Percentiles rank a stretch among this genome's conserved stretches.
These are phyloP conservation scores for Tricholoma sp. DNA, from an alignment of 768 basidiomycete species.

Conservation along the genomic window DNA sequence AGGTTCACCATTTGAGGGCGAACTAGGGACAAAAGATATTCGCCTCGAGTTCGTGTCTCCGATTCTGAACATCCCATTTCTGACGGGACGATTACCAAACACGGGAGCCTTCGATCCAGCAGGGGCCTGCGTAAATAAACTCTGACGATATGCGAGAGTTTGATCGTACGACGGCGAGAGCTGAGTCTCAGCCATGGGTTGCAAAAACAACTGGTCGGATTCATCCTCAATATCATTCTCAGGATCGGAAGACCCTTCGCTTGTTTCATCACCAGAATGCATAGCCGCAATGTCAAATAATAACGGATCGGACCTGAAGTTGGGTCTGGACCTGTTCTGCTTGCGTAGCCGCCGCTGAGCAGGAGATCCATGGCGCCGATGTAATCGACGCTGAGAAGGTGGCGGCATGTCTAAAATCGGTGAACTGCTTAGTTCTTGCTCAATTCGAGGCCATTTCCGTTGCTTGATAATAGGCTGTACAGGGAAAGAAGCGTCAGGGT, in stretches of 20 bases:
- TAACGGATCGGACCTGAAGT: slow-evolving; percentile 28
- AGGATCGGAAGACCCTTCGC: slow-evolving; percentile 53
- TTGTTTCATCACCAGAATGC: slow-evolving; percentile 79
- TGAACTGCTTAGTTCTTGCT: slow-evolving; percentile 30
- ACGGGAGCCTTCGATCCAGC: slow-evolving; percentile 35
- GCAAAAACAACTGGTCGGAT: slow-evolving; percentile 63
- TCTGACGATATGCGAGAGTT: slow-evolving; percentile 59
- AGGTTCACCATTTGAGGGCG: slow-evolving; percentile 50
- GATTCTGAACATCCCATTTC: slow-evolving; percentile 37
- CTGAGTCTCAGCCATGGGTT: slow-evolving; percentile 63
- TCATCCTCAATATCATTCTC: slow-evolving; percentile 56
- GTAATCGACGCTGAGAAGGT: slow-evolving; percentile 33
- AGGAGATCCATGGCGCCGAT: slow-evolving; percentile 25
- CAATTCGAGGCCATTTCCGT: slow-evolving; percentile 17
- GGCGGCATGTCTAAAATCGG: slow-evolving; percentile 22
- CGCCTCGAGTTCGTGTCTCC: slow-evolving; percentile 11
- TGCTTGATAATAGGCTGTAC: slow-evolving; percentile 16
- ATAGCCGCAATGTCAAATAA: slow-evolving; percentile 66
- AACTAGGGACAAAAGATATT: slow-evolving; percentile 44
- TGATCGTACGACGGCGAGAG: slow-evolving; percentile 72
- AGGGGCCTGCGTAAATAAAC: slow-evolving; percentile 68
- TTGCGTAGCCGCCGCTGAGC: slow-evolving; percentile 13
- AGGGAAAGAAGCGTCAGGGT: slow-evolving; percentile 25
- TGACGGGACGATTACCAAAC: slow-evolving; percentile 50
- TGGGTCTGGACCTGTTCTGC: background rate